These are phyloP conservation scores for Tricholoma terreum DNA, from an alignment of 768 basidiomycete species.

Conservation along the genomic window DNA sequence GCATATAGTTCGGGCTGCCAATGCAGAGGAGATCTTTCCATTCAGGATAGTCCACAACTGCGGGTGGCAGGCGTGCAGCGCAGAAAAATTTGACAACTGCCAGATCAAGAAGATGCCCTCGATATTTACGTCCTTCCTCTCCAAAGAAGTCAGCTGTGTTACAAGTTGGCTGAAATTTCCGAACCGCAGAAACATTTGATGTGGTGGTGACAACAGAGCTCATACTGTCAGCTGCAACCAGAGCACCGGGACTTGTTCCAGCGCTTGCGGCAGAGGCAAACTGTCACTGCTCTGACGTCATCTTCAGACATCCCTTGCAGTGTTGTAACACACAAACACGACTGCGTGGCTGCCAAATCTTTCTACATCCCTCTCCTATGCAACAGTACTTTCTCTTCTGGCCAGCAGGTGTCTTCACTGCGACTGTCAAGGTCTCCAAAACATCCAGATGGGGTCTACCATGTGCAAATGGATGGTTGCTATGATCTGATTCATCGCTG, in stretches of 20 bases:
- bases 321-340: slow-evolving; percentile 10
- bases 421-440: not conserved
- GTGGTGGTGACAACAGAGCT: not conserved
- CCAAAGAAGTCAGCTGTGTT: slow-evolving; percentile 18
- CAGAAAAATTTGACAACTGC: slow-evolving; percentile 24
- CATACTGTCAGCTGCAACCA: slow-evolving; percentile 4
- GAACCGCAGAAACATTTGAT: not conserved
- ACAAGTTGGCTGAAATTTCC: too few relatives aligned
- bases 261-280: slow-evolving; percentile 9
- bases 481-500: not conserved
- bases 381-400: not conserved
- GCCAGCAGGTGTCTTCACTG: not conserved
- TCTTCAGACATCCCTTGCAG: slow-evolving; percentile 10
- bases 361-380: not conserved
- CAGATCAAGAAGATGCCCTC: too few relatives aligned
- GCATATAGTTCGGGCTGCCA: slow-evolving; percentile 15
- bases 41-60: slow-evolving; percentile 14
- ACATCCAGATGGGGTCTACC: not conserved
- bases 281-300: slow-evolving; percentile 5
- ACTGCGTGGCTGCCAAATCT: slow-evolving; percentile 1
- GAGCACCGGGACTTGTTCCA: slow-evolving; percentile 10
- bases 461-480: not conserved
- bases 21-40: slow-evolving; percentile 21
- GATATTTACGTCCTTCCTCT: slow-evolving; percentile 4
- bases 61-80: slow-evolving; percentile 15